phyloP scores from a whole-genome alignment of 2,329 filamentous ascomycete genomes.

The Alternaria dauci region DNA sequence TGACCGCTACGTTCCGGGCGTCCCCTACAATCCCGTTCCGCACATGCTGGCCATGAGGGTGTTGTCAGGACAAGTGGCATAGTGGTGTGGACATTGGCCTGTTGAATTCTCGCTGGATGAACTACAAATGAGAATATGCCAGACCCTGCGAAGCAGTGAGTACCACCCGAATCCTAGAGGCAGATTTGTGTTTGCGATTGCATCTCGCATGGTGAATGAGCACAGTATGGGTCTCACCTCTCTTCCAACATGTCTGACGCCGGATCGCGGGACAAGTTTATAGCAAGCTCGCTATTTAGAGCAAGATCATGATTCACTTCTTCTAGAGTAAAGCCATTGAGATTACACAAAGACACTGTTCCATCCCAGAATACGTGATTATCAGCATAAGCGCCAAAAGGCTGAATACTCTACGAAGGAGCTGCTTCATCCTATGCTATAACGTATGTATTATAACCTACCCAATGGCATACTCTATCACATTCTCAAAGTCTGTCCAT shows the following conservation, averaged over 20 bases:
- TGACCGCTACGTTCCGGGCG: not conserved
- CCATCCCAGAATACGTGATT: not conserved
- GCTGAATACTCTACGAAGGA: no score
- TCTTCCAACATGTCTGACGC: not conserved
- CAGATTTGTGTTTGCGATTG: not conserved
- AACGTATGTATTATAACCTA: no score
- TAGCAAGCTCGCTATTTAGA: not conserved
- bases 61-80: not conserved
- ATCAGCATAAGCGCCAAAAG: not conserved
- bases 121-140: not conserved
- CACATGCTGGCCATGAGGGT: not conserved
- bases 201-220: not conserved
- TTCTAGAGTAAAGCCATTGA: not conserved
- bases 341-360: not conserved
- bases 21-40: not conserved
- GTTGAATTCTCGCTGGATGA: not conserved
- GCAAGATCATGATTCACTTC: not conserved
- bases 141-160: not conserved
- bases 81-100: not conserved
- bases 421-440: no score
- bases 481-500: no score
- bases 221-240: no score
- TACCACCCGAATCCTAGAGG: not conserved
- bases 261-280: not conserved
- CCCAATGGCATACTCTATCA: no score